These are phyloP conservation scores for Asterionellopsis glacialis DNA, from an alignment of 108 stramenopile genomes.

Conservation along the genomic window DNA sequence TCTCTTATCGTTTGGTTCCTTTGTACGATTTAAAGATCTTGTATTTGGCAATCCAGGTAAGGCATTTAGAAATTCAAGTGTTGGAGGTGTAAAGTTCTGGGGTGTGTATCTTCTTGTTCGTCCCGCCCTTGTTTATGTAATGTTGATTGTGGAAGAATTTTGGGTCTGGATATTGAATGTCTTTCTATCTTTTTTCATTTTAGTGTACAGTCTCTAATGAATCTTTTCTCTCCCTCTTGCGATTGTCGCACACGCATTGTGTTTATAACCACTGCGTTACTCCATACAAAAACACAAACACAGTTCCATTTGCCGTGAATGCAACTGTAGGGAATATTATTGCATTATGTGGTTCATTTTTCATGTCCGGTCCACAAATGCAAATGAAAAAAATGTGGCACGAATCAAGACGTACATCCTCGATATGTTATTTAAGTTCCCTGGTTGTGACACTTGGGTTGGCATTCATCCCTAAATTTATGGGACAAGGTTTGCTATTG, in stretches of 20 bases:
- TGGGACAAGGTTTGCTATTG: slow-evolving; percentile 29
- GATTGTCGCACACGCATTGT: no score
- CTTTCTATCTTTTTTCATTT: neutral
- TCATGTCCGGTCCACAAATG: slow-evolving; percentile 43
- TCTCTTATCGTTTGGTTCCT: slow-evolving; percentile 41
- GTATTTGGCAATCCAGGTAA: slow-evolving; percentile 31
- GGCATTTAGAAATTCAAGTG: no score
- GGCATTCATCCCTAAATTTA: slow-evolving; percentile 17
- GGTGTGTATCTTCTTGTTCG: no score
- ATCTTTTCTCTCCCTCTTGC: no score
- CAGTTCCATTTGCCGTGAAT: slow-evolving; percentile 38
- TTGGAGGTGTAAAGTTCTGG: no score
- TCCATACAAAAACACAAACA: no score
- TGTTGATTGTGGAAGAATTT: no score
- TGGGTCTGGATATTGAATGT: no score
- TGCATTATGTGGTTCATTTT: slow-evolving; percentile 45
- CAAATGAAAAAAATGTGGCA: slow-evolving; percentile 53
- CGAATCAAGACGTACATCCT: slow-evolving; percentile 29
- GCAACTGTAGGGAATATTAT: slow-evolving; percentile 58
- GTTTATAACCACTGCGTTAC: no score
- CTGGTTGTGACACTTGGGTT: slow-evolving; percentile 35
- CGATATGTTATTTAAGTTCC: slow-evolving; percentile 31
- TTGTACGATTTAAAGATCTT: slow-evolving; percentile 42
- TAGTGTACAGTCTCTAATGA: no score
- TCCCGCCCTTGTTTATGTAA: no score